Percentiles rank a stretch among this genome's conserved stretches.
Evolutionary conservation across 129 eudicot species (phyloP).

Genomic region (Flaveria bidentis): DNA sequence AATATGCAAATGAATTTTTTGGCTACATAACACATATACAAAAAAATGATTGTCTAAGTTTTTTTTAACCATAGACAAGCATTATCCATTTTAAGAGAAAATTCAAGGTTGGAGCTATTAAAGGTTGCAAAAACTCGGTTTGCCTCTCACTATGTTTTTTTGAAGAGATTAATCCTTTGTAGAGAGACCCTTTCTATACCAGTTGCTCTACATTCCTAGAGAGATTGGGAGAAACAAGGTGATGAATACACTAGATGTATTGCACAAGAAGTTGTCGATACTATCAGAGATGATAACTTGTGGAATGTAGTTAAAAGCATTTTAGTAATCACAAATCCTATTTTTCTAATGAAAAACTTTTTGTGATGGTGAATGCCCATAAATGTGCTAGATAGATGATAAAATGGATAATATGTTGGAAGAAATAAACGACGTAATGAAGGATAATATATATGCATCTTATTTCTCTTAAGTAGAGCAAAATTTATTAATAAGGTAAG

Average conservation of each 20-base stretch:
- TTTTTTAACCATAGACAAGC: background rate
- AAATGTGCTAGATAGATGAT: background rate
- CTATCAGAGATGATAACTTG: slow-evolving; percentile 13
- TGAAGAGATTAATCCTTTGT: background rate
- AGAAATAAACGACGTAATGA: slow-evolving; percentile 9
- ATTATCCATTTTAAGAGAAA: background rate
- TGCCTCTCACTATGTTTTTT: slow-evolving; percentile 20
- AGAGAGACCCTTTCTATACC: background rate
- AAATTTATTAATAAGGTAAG: slow-evolving; percentile 10
- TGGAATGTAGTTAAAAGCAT: slow-evolving; percentile 16
- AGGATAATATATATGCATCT: background rate
- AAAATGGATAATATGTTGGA: slow-evolving; percentile 20
- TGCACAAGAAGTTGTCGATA: background rate
- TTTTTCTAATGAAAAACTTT: background rate
- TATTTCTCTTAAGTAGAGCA: background rate
- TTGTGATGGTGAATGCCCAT: background rate
- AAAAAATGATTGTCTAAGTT: background rate
- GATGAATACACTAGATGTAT: background rate
- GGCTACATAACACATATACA: background rate
- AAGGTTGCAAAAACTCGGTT: slow-evolving; percentile 25
- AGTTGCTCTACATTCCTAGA: background rate
- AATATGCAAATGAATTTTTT: background rate
- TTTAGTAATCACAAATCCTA: background rate
- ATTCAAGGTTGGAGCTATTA: slow-evolving; percentile 8
- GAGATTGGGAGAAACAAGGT: slow-evolving; percentile 1